Evolutionary conservation across 441 rosid genomes (phyloP).

Genomic region (Jatropha podagrica): DNA sequence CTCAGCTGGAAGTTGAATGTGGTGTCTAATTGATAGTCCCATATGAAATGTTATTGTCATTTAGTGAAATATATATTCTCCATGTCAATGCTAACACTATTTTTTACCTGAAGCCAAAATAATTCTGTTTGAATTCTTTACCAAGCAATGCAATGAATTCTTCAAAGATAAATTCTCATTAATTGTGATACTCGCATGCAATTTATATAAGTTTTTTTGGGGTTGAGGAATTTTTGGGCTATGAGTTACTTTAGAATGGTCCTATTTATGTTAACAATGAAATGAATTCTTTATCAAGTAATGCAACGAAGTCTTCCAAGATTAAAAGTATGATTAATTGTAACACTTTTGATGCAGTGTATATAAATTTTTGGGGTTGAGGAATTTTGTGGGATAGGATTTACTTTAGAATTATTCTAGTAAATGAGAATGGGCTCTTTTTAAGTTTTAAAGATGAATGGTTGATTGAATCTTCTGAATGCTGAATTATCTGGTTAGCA

Average conservation of each 20-base stretch:
- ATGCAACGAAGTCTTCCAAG: neutral
- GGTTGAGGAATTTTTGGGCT: conserved; percentile 1
- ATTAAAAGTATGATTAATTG: neutral
- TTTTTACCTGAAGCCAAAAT: neutral
- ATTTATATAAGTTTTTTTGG: neutral
- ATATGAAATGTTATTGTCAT: neutral
- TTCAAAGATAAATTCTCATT: neutral
- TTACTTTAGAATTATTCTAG: neutral
- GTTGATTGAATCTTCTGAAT: conserved; percentile 1
- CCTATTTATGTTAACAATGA: neutral
- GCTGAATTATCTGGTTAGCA: neutral
- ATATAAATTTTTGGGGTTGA: neutral
- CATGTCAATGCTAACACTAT: no score
- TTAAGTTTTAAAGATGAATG: neutral
- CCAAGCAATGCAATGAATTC: neutral
- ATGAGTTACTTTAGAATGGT: neutral
- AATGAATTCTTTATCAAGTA: neutral
- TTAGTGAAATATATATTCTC: neutral
- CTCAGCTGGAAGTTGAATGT: neutral
- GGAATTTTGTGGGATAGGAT: neutral
- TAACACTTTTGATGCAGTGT: no score
- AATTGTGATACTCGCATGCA: neutral
- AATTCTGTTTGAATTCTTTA: neutral
- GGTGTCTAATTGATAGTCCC: neutral
- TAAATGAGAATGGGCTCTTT: neutral